phyloP scores from a whole-genome alignment of 129 eudicot genomes.

The Flaveria bidentis region DNA sequence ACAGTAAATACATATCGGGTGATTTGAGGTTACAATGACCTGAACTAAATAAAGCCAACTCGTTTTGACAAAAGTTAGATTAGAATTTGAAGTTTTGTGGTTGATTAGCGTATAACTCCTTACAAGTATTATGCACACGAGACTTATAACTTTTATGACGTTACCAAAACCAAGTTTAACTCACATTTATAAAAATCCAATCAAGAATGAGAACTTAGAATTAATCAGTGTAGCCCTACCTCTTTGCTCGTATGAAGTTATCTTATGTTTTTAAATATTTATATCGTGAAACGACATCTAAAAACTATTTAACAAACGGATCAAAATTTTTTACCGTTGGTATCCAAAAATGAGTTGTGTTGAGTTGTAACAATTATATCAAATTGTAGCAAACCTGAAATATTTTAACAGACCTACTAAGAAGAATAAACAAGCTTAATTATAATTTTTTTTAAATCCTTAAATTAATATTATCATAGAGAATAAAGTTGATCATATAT shows the following conservation, averaged over 20 bases:
- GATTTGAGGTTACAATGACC: background rate
- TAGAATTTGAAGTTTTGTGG: background rate
- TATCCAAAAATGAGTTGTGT: background rate
- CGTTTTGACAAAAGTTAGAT: background rate
- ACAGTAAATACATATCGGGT: background rate
- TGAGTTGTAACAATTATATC: background rate
- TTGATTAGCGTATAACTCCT: background rate
- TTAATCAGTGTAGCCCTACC: too few relatives aligned
- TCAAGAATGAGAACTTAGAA: too few relatives aligned
- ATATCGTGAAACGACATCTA: too few relatives aligned
- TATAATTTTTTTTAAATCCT: too few relatives aligned
- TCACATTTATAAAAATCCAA: too few relatives aligned
- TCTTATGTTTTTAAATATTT: too few relatives aligned
- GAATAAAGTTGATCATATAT: too few relatives aligned
- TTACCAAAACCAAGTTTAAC: too few relatives aligned
- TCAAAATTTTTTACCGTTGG: background rate
- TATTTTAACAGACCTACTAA: background rate
- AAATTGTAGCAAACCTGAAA: background rate
- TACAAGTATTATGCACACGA: background rate
- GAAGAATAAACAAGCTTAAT: background rate
- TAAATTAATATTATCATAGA: too few relatives aligned
- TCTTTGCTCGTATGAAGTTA: too few relatives aligned
- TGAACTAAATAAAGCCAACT: background rate
- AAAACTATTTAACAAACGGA: too few relatives aligned
- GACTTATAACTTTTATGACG: background rate